Conservation (phyloP, 768 basidiomycete species). For the Amanita fuliginea region DNA sequence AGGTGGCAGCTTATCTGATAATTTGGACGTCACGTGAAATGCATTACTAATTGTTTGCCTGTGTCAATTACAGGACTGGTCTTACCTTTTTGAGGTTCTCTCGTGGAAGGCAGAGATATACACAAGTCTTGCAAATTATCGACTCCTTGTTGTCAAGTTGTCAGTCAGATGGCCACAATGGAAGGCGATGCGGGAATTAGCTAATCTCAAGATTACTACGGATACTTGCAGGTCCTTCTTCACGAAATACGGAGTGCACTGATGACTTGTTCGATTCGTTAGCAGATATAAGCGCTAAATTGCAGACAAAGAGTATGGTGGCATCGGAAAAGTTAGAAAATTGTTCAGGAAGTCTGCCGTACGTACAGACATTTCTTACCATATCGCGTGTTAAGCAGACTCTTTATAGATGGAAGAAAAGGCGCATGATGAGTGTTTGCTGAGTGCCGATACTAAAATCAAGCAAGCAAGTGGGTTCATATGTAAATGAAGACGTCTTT, state of each 20-base stretch:
- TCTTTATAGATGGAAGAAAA: no score
- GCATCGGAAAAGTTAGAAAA: slow-evolving; percentile 62
- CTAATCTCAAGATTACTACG: slow-evolving; percentile 44
- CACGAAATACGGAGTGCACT: not conserved
- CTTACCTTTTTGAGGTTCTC: no score
- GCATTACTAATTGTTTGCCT: no score
- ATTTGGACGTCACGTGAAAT: not conserved
- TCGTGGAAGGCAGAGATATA: slow-evolving; percentile 49
- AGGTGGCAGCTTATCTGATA: slow-evolving; percentile 5
- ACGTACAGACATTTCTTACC: slow-evolving; percentile 16
- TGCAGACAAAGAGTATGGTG: slow-evolving; percentile 63
- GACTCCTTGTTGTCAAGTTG: slow-evolving; percentile 65
- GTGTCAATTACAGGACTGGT: no score
- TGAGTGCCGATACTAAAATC: no score
- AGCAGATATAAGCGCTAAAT: slow-evolving; percentile 66
- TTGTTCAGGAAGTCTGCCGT: slow-evolving; percentile 83
- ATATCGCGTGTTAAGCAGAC: no score
- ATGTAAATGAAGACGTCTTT: not conserved
- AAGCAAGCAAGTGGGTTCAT: not conserved
- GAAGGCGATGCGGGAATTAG: slow-evolving; percentile 63
- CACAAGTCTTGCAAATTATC: slow-evolving; percentile 76
- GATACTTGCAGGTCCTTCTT: slow-evolving; percentile 49
- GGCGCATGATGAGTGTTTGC: no score
- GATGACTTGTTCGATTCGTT: no score
- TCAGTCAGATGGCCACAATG: slow-evolving; percentile 43